Evolutionary conservation across 2,329 filamentous ascomycete genomes (phyloP).

Genomic region (Mariannaea sp.): DNA sequence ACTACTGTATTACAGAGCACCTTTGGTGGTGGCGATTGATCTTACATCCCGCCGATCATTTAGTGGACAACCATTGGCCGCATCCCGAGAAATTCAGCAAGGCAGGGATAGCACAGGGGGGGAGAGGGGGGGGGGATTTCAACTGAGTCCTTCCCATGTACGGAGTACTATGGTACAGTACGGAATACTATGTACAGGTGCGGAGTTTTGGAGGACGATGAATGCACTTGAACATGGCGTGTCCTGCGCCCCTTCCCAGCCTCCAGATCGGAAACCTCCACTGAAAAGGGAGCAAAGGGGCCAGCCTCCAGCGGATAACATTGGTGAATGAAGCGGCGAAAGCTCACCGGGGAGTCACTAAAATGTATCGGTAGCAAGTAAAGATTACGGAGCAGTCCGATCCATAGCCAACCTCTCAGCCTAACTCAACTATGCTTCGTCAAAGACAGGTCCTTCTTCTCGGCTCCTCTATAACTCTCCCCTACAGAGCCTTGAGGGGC

Average conservation of each 20-base stretch:
- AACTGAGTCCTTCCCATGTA: constrained; percentile 8
- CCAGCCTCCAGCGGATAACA: too few species aligned
- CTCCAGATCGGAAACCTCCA: constrained; percentile 5
- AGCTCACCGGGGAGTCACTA: too few species aligned
- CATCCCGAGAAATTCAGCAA: background rate
- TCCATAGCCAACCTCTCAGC: constrained; percentile 1
- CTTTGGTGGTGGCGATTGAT: background rate
- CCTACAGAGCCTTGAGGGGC: constrained; percentile 8
- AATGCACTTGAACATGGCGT: too few species aligned
- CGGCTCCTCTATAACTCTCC: too few species aligned
- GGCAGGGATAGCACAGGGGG: constrained; percentile 13
- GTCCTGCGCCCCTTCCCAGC: constrained; percentile 6
- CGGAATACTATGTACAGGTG: too few species aligned
- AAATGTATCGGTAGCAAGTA: too few species aligned
- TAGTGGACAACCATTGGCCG: background rate
- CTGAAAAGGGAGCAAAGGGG: background rate
- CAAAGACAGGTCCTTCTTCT: background rate
- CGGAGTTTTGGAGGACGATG: too few species aligned
- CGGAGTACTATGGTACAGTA: too few species aligned
- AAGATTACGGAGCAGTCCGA: too few species aligned
- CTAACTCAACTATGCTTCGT: constrained; percentile 1
- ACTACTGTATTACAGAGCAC: too few species aligned
- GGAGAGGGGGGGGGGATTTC: constrained; percentile 9
- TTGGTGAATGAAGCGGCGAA: too few species aligned
- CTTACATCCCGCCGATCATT: background rate